phyloP scores from a whole-genome alignment of 2,329 filamentous ascomycete genomes.

The Epichloe gansuensis region DNA sequence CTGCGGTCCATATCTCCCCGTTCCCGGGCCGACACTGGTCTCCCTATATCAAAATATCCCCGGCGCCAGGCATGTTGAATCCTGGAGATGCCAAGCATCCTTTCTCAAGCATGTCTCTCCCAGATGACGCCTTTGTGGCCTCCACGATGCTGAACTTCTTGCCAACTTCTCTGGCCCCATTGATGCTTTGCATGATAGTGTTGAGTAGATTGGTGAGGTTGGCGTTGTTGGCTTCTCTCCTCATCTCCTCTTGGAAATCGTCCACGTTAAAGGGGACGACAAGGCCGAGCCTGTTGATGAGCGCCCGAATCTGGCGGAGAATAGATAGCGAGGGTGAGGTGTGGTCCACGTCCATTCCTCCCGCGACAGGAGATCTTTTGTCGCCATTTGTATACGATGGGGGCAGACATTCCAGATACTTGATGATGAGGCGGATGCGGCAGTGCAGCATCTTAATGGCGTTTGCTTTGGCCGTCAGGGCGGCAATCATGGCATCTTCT shows the following conservation, averaged over 20 bases:
- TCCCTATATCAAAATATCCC: conserved; percentile 20
- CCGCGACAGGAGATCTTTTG: conserved; percentile 23
- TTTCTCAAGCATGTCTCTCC: conserved; percentile 7
- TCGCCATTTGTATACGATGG: conserved; percentile 46
- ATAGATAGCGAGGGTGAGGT: conserved; percentile 52
- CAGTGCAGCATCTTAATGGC: conserved; percentile 86
- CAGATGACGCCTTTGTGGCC: conserved; percentile 13
- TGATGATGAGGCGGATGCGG: conserved; percentile 56
- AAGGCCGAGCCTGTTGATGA: conserved; percentile 71
- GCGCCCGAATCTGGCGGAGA: conserved; percentile 76
- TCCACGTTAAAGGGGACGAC: conserved; percentile 57
- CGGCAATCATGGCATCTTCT: conserved; percentile 48
- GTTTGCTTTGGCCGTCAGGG: conserved; percentile 77
- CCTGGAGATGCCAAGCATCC: conserved; percentile 13
- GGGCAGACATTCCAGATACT: conserved; percentile 66
- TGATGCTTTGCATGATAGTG: conserved; percentile 58
- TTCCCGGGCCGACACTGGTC: not conserved
- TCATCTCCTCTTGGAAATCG: conserved; percentile 56
- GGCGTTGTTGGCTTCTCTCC: conserved; percentile 74
- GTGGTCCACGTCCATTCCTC: conserved; percentile 22
- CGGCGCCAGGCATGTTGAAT: conserved; percentile 15
- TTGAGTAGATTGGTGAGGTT: conserved; percentile 65
- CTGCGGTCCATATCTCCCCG: not conserved
- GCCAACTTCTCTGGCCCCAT: conserved; percentile 58
- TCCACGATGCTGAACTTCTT: conserved; percentile 58